phyloP scores from a whole-genome alignment of 495 filamentous ascomycete genomes.

The Penicillium turbatum region DNA sequence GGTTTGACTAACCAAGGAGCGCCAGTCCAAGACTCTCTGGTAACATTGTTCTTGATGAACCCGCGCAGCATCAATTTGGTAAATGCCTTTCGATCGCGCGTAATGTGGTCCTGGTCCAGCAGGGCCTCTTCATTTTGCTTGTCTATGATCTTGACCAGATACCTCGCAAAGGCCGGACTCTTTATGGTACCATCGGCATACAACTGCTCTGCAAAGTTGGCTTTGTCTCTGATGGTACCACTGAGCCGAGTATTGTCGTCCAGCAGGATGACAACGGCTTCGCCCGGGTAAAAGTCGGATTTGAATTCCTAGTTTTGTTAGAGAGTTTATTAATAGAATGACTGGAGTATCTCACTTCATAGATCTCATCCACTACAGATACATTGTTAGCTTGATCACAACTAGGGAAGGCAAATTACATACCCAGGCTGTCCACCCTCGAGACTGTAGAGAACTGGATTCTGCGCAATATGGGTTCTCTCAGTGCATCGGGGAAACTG shows the following conservation, averaged over 20 bases:
- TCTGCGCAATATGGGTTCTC: constrained; percentile 81
- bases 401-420: constrained; percentile 17
- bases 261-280: constrained; percentile 71
- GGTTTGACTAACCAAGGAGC: constrained; percentile 95
- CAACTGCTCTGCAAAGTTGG: constrained; percentile 61
- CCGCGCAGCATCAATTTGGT: constrained; percentile 91
- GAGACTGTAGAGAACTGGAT: constrained; percentile 90
- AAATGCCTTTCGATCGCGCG: constrained; percentile 85
- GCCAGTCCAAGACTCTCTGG: constrained; percentile 85
- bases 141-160: constrained; percentile 71
- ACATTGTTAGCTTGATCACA: constrained; percentile 21
- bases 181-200: constrained; percentile 62
- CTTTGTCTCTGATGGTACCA: constrained; percentile 82
- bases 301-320: constrained; percentile 75
- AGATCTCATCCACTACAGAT: constrained; percentile 59
- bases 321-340: neutral
- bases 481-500: constrained; percentile 85
- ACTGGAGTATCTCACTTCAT: constrained; percentile 46
- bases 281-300: constrained; percentile 88
- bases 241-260: constrained; percentile 65
- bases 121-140: constrained; percentile 68
- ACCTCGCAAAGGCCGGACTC: constrained; percentile 65
- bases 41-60: constrained; percentile 92
- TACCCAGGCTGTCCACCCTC: constrained; percentile 85
- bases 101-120: constrained; percentile 76